phyloP scores from a whole-genome alignment of 768 basidiomycete genomes.

The Hemileccinum rubropunctum region DNA sequence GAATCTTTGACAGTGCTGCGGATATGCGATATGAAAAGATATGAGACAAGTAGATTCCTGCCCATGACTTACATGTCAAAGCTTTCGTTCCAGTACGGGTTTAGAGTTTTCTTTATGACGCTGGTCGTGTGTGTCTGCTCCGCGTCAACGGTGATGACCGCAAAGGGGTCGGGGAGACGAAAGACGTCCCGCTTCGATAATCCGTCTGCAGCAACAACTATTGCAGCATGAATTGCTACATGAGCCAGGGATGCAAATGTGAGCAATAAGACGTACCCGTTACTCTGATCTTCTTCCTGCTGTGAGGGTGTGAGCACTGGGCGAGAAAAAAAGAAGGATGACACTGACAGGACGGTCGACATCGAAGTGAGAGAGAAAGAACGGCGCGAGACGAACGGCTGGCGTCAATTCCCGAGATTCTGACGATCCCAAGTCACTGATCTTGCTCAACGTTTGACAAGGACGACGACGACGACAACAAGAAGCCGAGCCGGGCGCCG shows the following conservation, averaged over 20 bases:
- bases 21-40: slow-evolving; percentile 5
- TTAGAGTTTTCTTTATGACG: slow-evolving; percentile 93
- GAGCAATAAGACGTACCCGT: slow-evolving; percentile 49
- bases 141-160: slow-evolving; percentile 96
- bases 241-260: neutral
- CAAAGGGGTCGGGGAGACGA: slow-evolving; percentile 95
- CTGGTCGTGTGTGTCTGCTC: slow-evolving; percentile 97
- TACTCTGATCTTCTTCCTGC: slow-evolving; percentile 74
- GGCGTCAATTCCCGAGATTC: neutral
- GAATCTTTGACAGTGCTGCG: slow-evolving; percentile 91
- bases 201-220: slow-evolving; percentile 95
- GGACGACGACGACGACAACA: slow-evolving; percentile 14
- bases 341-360: slow-evolving; percentile 30
- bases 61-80: slow-evolving; percentile 81
- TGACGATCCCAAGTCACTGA: neutral
- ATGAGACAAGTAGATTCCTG: neutral
- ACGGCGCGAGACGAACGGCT: neutral
- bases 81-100: slow-evolving; percentile 97
- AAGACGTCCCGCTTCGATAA: slow-evolving; percentile 94
- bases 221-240: slow-evolving; percentile 4
- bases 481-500: slow-evolving; percentile 10
- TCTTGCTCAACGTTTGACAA: slow-evolving; percentile 13
- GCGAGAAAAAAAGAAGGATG: neutral
- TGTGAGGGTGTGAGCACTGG: slow-evolving; percentile 16
- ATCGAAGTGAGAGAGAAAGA: slow-evolving; percentile 21